These are phyloP conservation scores for Hemileia vastatrix DNA, from an alignment of 1,284 basidiomycete species.

Conservation along the genomic window DNA sequence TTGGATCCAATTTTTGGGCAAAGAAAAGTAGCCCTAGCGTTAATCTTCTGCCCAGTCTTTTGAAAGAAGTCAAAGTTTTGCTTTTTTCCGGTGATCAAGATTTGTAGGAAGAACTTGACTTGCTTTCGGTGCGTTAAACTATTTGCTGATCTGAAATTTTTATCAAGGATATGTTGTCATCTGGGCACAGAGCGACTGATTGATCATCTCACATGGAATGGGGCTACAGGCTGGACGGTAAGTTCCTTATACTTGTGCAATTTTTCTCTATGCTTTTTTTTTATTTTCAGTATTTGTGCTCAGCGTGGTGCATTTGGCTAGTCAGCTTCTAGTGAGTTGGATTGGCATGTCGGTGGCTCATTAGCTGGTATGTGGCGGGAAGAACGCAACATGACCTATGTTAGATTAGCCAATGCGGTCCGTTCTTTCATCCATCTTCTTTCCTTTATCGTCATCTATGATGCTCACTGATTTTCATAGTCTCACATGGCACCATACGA, in stretches of 20 bases:
- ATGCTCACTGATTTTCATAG: not conserved
- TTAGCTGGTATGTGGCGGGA: slow-evolving; percentile 82
- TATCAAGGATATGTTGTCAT: slow-evolving; percentile 53
- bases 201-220: slow-evolving; percentile 72
- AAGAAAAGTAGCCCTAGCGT: slow-evolving; percentile 60
- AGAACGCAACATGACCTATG: slow-evolving; percentile 81
- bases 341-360: slow-evolving; percentile 67
- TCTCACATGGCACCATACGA: slow-evolving; percentile 66
- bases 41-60: slow-evolving; percentile 64
- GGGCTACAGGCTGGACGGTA: slow-evolving; percentile 71
- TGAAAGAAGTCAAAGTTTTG: slow-evolving; percentile 70
- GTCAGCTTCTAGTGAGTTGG: slow-evolving; percentile 53
- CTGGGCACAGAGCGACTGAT: slow-evolving; percentile 81
- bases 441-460: not conserved
- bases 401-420: slow-evolving; percentile 34
- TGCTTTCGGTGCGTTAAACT: not conserved
- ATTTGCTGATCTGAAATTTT: too few species aligned
- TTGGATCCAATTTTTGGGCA: slow-evolving; percentile 58
- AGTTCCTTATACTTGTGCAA: slow-evolving; percentile 35
- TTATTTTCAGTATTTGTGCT: not conserved
- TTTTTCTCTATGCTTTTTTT: not conserved
- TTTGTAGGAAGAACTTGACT: slow-evolving; percentile 58
- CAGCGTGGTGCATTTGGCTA: slow-evolving; percentile 27
- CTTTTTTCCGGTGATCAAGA: slow-evolving; percentile 94
- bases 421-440: not conserved